A percentile compares a stretch with the other conserved stretches of the same genome.
Conservation (phyloP, 1,284 basidiomycete species). For the Uromyces viciae-fabae region DNA sequence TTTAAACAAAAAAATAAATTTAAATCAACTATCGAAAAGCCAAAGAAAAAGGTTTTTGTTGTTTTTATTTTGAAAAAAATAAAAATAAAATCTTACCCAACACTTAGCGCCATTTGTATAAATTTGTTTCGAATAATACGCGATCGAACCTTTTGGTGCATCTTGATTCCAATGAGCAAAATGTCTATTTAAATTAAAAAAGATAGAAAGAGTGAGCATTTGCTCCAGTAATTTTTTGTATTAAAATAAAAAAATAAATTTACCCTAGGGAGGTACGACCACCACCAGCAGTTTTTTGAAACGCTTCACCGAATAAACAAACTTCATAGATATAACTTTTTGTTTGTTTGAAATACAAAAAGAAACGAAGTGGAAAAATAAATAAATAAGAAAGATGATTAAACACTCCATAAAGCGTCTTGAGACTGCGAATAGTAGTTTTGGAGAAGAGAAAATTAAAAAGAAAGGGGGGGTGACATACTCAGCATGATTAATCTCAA, state of each 20-base stretch:
- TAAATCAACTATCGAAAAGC: neutral
- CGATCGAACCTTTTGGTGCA: constrained; percentile 63
- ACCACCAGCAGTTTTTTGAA: constrained; percentile 81
- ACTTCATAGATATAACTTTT: constrained; percentile 95
- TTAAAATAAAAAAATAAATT: constrained; percentile 49
- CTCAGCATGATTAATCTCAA: constrained; percentile 82
- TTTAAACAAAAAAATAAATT: neutral
- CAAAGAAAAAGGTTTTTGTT: neutral
- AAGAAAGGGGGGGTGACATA: constrained; percentile 58
- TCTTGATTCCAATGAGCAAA: constrained; percentile 72
- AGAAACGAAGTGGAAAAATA: too few species aligned
- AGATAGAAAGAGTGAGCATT: neutral
- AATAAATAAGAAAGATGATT: too few species aligned
- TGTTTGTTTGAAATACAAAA: too few species aligned
- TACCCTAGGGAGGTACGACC: constrained; percentile 78
- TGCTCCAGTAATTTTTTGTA: neutral
- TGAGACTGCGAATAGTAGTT: too few species aligned
- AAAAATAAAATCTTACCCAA: constrained; percentile 59
- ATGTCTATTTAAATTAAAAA: constrained; percentile 58
- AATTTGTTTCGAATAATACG: constrained; percentile 73
- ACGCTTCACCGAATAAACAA: constrained; percentile 85
- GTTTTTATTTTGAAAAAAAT: neutral
- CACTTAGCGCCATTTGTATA: constrained; percentile 79
- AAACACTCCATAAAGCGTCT: neutral
- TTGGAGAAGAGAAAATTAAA: neutral